These are phyloP conservation scores for Leccinum ochraceum DNA, from an alignment of 768 basidiomycete species.

Conservation along the genomic window DNA sequence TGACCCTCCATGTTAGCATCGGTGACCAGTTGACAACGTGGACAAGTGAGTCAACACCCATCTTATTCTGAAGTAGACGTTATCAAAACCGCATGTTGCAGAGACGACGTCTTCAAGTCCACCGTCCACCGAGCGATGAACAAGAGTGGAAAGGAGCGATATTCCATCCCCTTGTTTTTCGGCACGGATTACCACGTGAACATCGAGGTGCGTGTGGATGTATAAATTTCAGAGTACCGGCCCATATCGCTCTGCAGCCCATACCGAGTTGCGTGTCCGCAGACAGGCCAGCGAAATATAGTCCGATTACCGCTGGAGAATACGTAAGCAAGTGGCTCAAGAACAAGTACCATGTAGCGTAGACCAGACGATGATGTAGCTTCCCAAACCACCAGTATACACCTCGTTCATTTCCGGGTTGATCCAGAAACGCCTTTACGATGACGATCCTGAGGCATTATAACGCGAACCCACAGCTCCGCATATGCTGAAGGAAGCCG, in stretches of 20 bases:
- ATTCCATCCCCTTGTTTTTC: slow-evolving; percentile 91
- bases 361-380: neutral
- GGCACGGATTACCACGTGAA: slow-evolving; percentile 85
- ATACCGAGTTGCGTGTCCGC: slow-evolving; percentile 51
- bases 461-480: too few species aligned
- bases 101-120: slow-evolving; percentile 89
- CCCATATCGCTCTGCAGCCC: slow-evolving; percentile 26
- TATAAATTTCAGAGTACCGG: neutral
- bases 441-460: too few species aligned
- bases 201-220: slow-evolving; percentile 56
- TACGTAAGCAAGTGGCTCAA: slow-evolving; percentile 76
- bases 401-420: too few species aligned
- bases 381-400: too few species aligned
- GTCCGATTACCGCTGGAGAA: slow-evolving; percentile 75
- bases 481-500: too few species aligned
- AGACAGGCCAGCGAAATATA: slow-evolving; percentile 64
- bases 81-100: neutral
- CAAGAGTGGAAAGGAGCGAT: slow-evolving; percentile 66
- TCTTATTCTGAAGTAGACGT: too few species aligned
- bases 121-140: slow-evolving; percentile 88
- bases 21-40: slow-evolving; percentile 88
- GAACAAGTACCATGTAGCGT: slow-evolving; percentile 36
- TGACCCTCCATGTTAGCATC: slow-evolving; percentile 50
- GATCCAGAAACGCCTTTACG: too few species aligned
- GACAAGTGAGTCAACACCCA: slow-evolving; percentile 61